Evolutionary conservation across 768 basidiomycete genomes (phyloP).

Genomic region (Cystofilobasidium capitatum): DNA sequence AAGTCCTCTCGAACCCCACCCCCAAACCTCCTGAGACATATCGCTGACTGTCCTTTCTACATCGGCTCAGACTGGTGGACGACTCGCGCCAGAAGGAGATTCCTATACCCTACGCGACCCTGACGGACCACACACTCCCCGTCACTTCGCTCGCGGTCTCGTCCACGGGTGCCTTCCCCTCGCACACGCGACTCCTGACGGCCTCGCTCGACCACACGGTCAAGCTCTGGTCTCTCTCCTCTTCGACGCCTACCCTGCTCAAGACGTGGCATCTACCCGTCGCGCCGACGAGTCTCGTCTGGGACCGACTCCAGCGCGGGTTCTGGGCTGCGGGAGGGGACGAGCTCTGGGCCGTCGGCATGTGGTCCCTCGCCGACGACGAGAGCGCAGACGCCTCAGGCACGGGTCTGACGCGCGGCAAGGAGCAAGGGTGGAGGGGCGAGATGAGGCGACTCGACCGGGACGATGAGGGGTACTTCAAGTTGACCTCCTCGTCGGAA

Average conservation of each 20-base stretch:
- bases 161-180: slow-evolving; percentile 67
- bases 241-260: slow-evolving; percentile 18
- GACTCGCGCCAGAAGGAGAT: slow-evolving; percentile 64
- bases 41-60: slow-evolving; percentile 7
- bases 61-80: slow-evolving; percentile 55
- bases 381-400: too few relatives aligned
- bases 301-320: slow-evolving; percentile 23
- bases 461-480: slow-evolving; percentile 11
- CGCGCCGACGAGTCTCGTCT: slow-evolving; percentile 15
- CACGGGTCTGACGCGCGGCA: neutral
- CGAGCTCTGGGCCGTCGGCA: slow-evolving; percentile 24
- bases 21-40: neutral
- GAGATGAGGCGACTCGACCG: slow-evolving; percentile 23
- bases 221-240: slow-evolving; percentile 44
- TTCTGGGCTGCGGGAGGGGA: slow-evolving; percentile 24
- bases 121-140: slow-evolving; percentile 87
- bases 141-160: slow-evolving; percentile 64
- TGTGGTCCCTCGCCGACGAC: slow-evolving; percentile 16
- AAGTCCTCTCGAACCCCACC: slow-evolving; percentile 26
- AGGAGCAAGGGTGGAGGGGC: slow-evolving; percentile 21
- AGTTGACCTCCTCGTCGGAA: neutral
- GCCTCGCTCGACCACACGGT: slow-evolving; percentile 80
- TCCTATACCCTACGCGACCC: slow-evolving; percentile 62
- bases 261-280: slow-evolving; percentile 23
- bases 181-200: slow-evolving; percentile 61